Evolutionary conservation across 306 rosid species (phyloP), one percentile per base, ranked within the genome.

Genomic region (Canavalia gladiata): DNA sequence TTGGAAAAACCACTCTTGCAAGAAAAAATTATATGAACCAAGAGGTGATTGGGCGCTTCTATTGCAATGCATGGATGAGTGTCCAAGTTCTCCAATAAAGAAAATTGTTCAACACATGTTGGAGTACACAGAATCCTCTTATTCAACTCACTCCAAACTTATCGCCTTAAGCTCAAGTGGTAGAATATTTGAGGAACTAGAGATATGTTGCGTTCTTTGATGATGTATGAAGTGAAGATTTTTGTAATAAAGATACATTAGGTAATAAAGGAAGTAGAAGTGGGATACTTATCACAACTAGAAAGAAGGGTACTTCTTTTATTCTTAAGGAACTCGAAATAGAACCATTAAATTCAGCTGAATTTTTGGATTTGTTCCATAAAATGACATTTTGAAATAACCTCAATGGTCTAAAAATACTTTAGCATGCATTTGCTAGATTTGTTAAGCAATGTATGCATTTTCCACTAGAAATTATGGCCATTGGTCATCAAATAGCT

Each of bases 171-270:
- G 25, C 2, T 1, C 11, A 31, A 12, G 31, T 80, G 41, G 72
- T 33, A 10, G 1, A 69, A 4, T 30, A 8, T 43, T 69, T 79
- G 33, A 0, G 0, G 0, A 0, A 6, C 0, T 57, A 45, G 11
- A 79, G 79, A 49, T 72, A 72, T 0, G 75, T 65, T 66, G 2
- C 66, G 0, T 12, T 72, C 0, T 80, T 80, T 80, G 84, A 80
- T 72, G 84, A 80, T 45, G 78, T 80, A 1, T 80, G 84, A 49
- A 13, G 2, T 0, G 8, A 7, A 4, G 4, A 0, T 1, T 74
- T 81, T 12, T 81, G 68, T 68, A 60, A 35, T 42, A 43, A 34
- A 6, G 43, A 74, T 65, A 10, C 42, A 52, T 7, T 0, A 4
- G 34, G 45, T 56, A 51, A 45, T 46, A 5, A 35, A 25, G 28